A percentile compares a stretch with the other conserved stretches of the same genome.
phyloP scores from a whole-genome alignment of 108 stramenopile species.

The Phaeodactylum tricornutum region DNA sequence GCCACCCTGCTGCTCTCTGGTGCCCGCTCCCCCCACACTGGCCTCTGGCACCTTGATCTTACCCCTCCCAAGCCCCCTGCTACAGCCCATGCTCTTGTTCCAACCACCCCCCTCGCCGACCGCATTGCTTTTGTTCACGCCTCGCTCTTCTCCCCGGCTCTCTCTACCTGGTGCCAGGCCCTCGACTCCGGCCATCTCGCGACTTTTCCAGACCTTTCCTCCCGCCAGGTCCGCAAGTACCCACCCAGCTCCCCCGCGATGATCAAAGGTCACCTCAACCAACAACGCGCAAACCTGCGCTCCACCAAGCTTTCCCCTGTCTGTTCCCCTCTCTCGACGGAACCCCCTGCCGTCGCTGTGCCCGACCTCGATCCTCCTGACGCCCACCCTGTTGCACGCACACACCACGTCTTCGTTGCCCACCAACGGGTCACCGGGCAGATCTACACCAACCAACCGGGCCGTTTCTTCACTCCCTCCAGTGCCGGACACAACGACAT shows the following conservation, averaged over 20 bases:
- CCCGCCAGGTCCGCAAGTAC: neutral
- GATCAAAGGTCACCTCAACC: constrained; percentile 22
- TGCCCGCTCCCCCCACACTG: neutral
- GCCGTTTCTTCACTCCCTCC: no score
- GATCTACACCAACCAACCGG: no score
- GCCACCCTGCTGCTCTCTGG: neutral
- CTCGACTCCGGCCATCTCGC: neutral
- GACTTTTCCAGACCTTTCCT: constrained; percentile 7
- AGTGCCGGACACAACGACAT: no score
- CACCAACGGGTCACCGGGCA: no score
- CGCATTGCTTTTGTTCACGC: constrained; percentile 20
- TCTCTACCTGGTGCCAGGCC: constrained; percentile 4
- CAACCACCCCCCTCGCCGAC: neutral
- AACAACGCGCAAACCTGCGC: constrained; percentile 4
- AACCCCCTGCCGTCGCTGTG: no score
- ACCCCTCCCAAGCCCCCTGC: no score
- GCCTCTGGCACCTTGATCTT: neutral
- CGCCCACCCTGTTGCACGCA: no score
- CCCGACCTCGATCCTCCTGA: no score
- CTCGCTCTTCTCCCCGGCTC: constrained; percentile 10
- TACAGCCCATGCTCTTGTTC: neutral
- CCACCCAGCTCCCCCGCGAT: constrained; percentile 12
- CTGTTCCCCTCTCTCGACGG: no score
- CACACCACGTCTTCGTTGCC: no score
- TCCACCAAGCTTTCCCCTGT: no score